Evolutionary conservation across 768 basidiomycete species (phyloP), one percentile per base, ranked within the genome.

Genomic region (Suillus variegatus): DNA sequence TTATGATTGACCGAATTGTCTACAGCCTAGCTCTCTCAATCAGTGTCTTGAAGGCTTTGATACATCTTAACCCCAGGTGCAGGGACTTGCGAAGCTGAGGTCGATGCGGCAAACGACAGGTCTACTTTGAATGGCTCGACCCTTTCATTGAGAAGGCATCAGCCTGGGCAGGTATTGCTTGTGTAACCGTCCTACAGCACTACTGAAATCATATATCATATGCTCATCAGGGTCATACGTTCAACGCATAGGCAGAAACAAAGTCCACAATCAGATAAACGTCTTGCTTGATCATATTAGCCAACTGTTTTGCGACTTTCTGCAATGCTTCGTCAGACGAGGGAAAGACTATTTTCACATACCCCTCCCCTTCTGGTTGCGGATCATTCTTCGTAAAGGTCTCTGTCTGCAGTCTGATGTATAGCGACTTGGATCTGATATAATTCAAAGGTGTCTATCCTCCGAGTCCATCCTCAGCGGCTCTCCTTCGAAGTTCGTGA

Each of bases 401-500:
- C 68, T 63, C 68, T 63, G 25, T 71, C 41, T 64, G 55, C 69
- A 66, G 2, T 67, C 67, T 76, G 32, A 32, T 32, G 32, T 32
- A 32, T 32, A 32, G 32, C 32, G 32, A 32, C 32, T 32, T 32
- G 6, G 6, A 80, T 79, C 7, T 66, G 66, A 36, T 74, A 62
- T 9, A 25, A 14, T 25, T 64, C 65, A 63, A 79, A 80, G 1
- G 36, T 36, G 16, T 49, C 49, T 46, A 40, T 66, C 68, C 3
- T 32, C 32, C 32, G 6, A 6, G 32, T 70, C 68, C 63, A 74
- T 74, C 32, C 67, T 68, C 0, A 61, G 32, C 6, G 32, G 51
- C 12, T 74, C 65, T 20, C 60, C 68, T 58, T 76, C 78, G 4
- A 79, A 68, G 28, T 75, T 72, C 1, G 73, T 77, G 20, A 79